Percentiles rank a stretch among this genome's conserved stretches.
phyloP scores from a whole-genome alignment of 345 rosid genomes.

The Xanthoceras sorbifolium region DNA sequence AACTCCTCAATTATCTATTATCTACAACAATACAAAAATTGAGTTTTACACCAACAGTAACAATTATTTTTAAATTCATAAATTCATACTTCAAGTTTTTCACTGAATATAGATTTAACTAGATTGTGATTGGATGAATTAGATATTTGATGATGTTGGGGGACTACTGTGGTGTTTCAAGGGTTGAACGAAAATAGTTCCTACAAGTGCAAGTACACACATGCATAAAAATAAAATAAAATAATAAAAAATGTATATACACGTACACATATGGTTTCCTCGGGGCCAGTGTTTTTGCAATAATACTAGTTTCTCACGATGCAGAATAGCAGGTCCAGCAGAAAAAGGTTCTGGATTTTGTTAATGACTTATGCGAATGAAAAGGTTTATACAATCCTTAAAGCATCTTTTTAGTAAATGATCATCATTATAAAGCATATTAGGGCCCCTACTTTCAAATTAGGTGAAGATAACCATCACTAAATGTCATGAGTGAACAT shows the following conservation, averaged over 20 bases:
- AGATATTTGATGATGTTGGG: background rate
- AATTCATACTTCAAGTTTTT: background rate
- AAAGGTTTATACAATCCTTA: conserved; percentile 26
- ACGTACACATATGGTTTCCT: background rate
- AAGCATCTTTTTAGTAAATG: conserved; percentile 41
- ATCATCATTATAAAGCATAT: conserved; percentile 25
- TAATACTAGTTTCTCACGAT: background rate
- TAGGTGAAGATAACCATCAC: conserved; percentile 32
- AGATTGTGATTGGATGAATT: background rate
- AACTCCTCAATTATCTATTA: background rate
- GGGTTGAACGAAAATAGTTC: background rate
- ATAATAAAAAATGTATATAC: background rate
- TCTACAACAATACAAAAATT: background rate
- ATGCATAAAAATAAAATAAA: background rate
- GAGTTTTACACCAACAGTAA: background rate
- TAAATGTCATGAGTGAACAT: conserved; percentile 33
- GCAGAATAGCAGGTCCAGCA: background rate
- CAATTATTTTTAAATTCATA: background rate
- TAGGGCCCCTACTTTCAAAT: conserved; percentile 27
- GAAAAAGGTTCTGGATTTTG: background rate
- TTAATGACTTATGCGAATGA: conserved; percentile 9
- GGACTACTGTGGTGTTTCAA: background rate
- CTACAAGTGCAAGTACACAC: background rate
- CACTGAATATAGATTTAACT: background rate
- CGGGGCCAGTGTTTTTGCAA: background rate